A percentile compares a stretch with the other conserved stretches of the same genome.
Conservation (phyloP, 192 early-diverging fungal genomes). For the Entomortierella beljakovae region DNA sequence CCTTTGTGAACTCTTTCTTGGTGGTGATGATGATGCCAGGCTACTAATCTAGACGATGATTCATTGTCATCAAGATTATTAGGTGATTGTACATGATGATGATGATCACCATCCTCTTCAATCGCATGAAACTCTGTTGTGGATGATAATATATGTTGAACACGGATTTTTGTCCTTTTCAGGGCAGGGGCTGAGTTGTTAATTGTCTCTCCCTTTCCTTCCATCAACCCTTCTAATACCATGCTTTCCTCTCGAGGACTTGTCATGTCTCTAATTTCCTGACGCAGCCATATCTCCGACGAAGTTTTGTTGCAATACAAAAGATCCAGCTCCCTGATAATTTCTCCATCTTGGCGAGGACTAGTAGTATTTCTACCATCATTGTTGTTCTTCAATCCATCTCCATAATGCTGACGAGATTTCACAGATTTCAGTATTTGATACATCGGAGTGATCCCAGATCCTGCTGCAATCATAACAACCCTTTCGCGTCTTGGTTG, state of each 20-base stretch:
- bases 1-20: constrained; percentile 4
- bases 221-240: not conserved
- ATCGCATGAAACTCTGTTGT: not conserved
- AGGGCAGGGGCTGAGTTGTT: not conserved
- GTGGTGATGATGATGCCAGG: not conserved
- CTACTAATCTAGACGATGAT: too few species aligned
- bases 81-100: not conserved
- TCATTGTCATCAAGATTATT: not conserved
- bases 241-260: not conserved
- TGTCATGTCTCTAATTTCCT: constrained; percentile 20
- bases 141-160: constrained; percentile 37
- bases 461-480: constrained; percentile 49
- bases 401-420: not conserved
- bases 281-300: constrained; percentile 41
- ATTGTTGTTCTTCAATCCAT: too few species aligned
- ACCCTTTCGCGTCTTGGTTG: not conserved
- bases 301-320: constrained; percentile 37
- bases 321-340: constrained; percentile 17
- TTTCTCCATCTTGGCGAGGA: not conserved
- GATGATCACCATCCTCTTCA: not conserved
- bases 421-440: constrained; percentile 23
- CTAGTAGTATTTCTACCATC: too few species aligned
- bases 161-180: constrained; percentile 9
- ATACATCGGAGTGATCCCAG: constrained; percentile 51
- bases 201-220: not conserved